A percentile compares a stretch with the other conserved stretches of the same genome.
phyloP scores from a whole-genome alignment of 345 rosid species.

The Pistacia vera region DNA sequence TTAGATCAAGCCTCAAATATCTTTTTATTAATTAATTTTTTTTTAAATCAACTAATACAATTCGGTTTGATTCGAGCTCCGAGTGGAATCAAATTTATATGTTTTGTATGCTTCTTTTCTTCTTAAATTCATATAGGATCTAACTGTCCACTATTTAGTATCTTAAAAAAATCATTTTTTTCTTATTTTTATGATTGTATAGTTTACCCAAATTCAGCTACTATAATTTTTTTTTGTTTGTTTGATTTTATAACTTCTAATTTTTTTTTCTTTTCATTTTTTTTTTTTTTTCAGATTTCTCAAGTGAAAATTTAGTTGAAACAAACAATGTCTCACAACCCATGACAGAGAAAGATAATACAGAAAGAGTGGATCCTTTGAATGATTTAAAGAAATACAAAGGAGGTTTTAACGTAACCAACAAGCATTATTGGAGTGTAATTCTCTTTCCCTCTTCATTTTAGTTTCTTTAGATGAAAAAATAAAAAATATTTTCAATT shows the following conservation, averaged over 20 bases:
- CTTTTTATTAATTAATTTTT: too few relatives aligned
- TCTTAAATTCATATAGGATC: too few relatives aligned
- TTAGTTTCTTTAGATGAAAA: too few relatives aligned
- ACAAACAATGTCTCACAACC: slow-evolving; percentile 25
- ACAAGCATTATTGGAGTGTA: slow-evolving; percentile 79
- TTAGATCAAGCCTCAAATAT: too few relatives aligned
- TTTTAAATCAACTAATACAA: too few relatives aligned
- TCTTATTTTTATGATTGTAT: not conserved
- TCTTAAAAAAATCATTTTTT: too few relatives aligned
- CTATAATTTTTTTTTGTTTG: not conserved
- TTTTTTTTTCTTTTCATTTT: not conserved
- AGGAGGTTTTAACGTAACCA: slow-evolving; percentile 70
- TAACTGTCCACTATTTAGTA: too few relatives aligned
- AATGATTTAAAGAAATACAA: slow-evolving; percentile 51
- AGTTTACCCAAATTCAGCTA: not conserved
- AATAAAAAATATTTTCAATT: too few relatives aligned
- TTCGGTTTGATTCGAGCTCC: too few relatives aligned
- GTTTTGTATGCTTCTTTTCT: too few relatives aligned
- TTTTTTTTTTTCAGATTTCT: not conserved
- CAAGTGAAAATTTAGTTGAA: slow-evolving; percentile 32
- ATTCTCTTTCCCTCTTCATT: slow-evolving; percentile 7
- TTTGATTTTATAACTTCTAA: not conserved
- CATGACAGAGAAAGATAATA: slow-evolving; percentile 29
- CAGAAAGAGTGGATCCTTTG: slow-evolving; percentile 61
- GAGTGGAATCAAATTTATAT: too few relatives aligned